Evolutionary conservation across 352 stramenopile species (phyloP).

Genomic region (Phytopythium aichiense): DNA sequence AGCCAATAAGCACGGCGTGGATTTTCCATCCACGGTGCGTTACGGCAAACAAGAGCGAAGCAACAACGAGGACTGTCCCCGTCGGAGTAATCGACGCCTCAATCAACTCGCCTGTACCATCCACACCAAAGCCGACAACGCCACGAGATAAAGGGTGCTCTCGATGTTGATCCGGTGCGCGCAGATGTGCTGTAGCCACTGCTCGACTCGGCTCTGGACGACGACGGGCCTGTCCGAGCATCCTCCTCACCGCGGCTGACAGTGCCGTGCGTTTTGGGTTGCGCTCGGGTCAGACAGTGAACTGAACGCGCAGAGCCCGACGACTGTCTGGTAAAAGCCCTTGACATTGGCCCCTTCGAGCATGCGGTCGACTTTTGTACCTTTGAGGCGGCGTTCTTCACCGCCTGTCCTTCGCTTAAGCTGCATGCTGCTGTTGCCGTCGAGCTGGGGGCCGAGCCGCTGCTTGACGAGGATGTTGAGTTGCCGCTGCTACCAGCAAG

Average conservation of each 20-base stretch:
- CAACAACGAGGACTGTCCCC: neutral
- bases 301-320: neutral
- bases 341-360: neutral
- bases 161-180: neutral
- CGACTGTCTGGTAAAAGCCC: neutral
- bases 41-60: neutral
- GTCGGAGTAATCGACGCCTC: neutral
- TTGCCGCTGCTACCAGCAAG: neutral
- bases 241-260: neutral
- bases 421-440: neutral
- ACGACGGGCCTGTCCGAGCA: neutral
- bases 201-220: neutral
- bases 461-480: neutral
- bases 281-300: neutral
- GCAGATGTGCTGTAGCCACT: neutral
- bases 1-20: neutral
- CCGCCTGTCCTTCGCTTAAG: neutral
- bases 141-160: neutral
- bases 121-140: neutral
- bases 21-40: neutral
- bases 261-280: neutral
- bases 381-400: neutral
- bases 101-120: too few species aligned
- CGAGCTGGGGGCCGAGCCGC: neutral
- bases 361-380: neutral